Evolutionary conservation across 768 basidiomycete genomes (phyloP), one percentile per base, ranked within the genome.

Genomic region (Auricularia auricula-judae): DNA sequence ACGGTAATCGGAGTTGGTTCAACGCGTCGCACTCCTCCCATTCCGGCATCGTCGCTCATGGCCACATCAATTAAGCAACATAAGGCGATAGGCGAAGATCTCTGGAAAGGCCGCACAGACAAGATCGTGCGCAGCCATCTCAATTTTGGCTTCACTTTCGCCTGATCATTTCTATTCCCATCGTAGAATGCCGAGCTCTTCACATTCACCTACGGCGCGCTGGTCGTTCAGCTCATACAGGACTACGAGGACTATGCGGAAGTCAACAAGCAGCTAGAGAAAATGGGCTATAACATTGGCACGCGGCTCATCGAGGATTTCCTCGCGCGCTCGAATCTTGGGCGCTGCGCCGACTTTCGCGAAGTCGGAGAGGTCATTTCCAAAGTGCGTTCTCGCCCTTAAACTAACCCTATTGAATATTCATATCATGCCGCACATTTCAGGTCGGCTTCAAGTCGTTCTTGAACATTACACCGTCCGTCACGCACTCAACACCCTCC

Each of bases 231-330:
- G 77, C 84, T 99, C 66, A 94, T 98, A 67, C 97, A 98, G 72
- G 97, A 99, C 75, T 98, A 98, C 71, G 97, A 99, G 72, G 95
- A 99, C 78, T 98, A 97, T 72, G 82, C 82, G 14, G 93, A 96
- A 73, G 91, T 93, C 67, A 93, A 93, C 75, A 95, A 92, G 74
- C 95, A 99, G 74, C 86, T 99, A 2, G 96, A 99, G 71, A 96
- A 94, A 78, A 98, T 98, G 96, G 97, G 97, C 3, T 98, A 97
- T 76, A 97, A 95, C 73, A 98, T 99, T 65, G 97, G 97, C 34
- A 96, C 88, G 29, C 82, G 97, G 44, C 77, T 99, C 63, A 97
- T 99, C 65, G 97, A 99, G 72, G 97, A 99, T 72, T 97, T 99
- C 71, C 82, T 99, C 59, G 96, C 97, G 29, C 86, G 91, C 72